These are phyloP conservation scores for Linum lewisii DNA, from an alignment of 345 rosid species.

Conservation along the genomic window DNA sequence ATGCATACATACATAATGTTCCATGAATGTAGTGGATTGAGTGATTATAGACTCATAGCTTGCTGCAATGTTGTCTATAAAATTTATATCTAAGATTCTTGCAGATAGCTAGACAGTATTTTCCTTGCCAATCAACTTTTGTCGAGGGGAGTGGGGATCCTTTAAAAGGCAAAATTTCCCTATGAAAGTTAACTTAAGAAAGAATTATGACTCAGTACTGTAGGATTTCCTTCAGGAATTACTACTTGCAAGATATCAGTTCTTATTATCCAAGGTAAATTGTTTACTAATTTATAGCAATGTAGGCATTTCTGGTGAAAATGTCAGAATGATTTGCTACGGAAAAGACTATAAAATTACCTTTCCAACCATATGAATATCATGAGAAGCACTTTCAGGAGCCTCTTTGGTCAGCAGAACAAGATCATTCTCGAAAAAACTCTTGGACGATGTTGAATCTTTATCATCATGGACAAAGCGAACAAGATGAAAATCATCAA, in stretches of 20 bases:
- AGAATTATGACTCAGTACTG: background rate
- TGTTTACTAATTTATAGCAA: too few species aligned
- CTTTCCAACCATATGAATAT: slow-evolving; percentile 84
- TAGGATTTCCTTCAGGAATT: background rate
- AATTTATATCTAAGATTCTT: background rate
- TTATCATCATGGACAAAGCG: slow-evolving; percentile 81
- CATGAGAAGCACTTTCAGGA: slow-evolving; percentile 38
- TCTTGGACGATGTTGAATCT: slow-evolving; percentile 44
- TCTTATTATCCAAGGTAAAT: too few species aligned
- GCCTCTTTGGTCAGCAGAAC: slow-evolving; percentile 78
- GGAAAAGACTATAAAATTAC: slow-evolving; percentile 21
- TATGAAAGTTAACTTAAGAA: background rate
- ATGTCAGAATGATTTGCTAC: background rate
- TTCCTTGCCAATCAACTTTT: background rate
- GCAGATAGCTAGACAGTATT: background rate
- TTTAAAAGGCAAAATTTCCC: background rate
- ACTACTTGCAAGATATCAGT: background rate
- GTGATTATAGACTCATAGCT: background rate
- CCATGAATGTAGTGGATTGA: background rate
- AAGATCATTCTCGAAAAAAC: slow-evolving; percentile 82
- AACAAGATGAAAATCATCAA: slow-evolving; percentile 89
- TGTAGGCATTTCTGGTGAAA: too few species aligned
- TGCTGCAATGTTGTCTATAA: background rate
- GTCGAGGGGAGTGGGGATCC: background rate
- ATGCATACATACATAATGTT: background rate